A percentile compares a stretch with the other conserved stretches of the same genome.
phyloP scores from a whole-genome alignment of 2,329 filamentous ascomycete species.

The Sporothrix inflata region DNA sequence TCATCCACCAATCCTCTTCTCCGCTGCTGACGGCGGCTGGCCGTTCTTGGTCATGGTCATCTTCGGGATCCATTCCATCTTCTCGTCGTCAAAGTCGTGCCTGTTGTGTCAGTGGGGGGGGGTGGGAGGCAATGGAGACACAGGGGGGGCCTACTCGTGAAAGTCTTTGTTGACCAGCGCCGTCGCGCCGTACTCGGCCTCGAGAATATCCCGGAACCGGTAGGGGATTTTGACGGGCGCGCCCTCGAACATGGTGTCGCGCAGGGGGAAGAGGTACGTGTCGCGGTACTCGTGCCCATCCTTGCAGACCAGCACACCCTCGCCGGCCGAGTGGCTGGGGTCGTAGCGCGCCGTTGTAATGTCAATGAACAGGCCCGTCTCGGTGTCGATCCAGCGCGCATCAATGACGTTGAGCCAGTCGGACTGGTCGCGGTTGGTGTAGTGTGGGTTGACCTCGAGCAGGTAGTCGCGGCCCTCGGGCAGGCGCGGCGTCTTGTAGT shows the following conservation, averaged over 20 bases:
- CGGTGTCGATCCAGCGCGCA: slow-evolving; percentile 53
- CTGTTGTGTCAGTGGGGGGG: slow-evolving; percentile 17
- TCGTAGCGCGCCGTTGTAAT: slow-evolving; percentile 56
- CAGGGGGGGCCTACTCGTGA: slow-evolving; percentile 51
- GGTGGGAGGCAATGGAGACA: not conserved
- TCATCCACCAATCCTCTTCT: not conserved
- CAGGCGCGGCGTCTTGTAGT: slow-evolving; percentile 47
- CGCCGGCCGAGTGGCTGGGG: slow-evolving; percentile 46
- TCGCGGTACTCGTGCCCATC: slow-evolving; percentile 57
- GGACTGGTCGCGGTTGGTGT: slow-evolving; percentile 43
- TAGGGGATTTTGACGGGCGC: slow-evolving; percentile 68
- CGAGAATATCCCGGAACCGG: slow-evolving; percentile 60
- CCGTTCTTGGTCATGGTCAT: not conserved
- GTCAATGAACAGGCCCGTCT: slow-evolving; percentile 54
- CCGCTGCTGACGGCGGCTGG: not conserved
- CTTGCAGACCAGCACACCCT: slow-evolving; percentile 55
- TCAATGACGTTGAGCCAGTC: slow-evolving; percentile 52
- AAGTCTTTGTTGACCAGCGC: slow-evolving; percentile 56
- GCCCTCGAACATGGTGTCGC: slow-evolving; percentile 70
- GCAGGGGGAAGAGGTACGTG: slow-evolving; percentile 67
- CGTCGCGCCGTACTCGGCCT: slow-evolving; percentile 59
- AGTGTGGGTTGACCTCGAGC: slow-evolving; percentile 54
- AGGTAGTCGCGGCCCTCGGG: slow-evolving; percentile 49
- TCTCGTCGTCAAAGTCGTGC: slow-evolving; percentile 32
- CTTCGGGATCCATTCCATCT: slow-evolving; percentile 35